Conservation (phyloP, 1,139 yeast species). For the Candida buenavistaensis region DNA sequence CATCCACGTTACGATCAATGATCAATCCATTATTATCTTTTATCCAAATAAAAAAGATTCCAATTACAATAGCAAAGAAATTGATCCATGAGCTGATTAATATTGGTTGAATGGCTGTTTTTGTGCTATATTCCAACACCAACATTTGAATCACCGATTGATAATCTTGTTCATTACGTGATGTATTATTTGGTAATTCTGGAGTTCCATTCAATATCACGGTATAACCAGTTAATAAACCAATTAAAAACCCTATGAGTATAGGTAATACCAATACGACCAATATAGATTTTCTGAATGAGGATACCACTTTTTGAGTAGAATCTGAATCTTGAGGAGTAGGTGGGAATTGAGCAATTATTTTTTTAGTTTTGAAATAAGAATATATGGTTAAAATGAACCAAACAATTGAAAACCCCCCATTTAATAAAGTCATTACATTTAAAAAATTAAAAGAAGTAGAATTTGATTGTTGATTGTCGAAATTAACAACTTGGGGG, state of each 20-base stretch:
- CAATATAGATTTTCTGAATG: conserved; percentile 30
- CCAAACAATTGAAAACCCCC: conserved; percentile 15
- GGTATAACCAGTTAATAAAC: too few species aligned
- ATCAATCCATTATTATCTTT: conserved; percentile 35
- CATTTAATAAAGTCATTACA: conserved; percentile 3
- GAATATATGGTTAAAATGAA: conserved; percentile 18
- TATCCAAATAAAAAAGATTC: conserved; percentile 36
- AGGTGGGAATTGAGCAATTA: conserved; percentile 32
- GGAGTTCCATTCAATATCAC: too few species aligned
- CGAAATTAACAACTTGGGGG: too few species aligned
- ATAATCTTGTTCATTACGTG: conserved; percentile 6
- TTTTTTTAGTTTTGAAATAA: conserved; percentile 30
- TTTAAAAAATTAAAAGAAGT: conserved; percentile 1
- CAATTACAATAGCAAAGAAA: conserved; percentile 19
- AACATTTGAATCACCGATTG: conserved; percentile 8
- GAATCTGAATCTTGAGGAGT: conserved; percentile 18
- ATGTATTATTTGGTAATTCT: conserved; percentile 10
- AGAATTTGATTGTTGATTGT: not conserved
- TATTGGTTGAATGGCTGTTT: conserved; percentile 6
- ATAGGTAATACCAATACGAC: conserved; percentile 35
- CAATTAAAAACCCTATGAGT: too few species aligned
- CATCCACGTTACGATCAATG: conserved; percentile 21
- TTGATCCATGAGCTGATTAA: conserved; percentile 18
- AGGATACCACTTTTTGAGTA: conserved; percentile 20
- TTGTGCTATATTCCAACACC: conserved; percentile 4